A percentile compares a stretch with the other conserved stretches of the same genome.
Evolutionary conservation across 495 filamentous ascomycete species (phyloP).

Genomic region (Tuber umbilicatum): DNA sequence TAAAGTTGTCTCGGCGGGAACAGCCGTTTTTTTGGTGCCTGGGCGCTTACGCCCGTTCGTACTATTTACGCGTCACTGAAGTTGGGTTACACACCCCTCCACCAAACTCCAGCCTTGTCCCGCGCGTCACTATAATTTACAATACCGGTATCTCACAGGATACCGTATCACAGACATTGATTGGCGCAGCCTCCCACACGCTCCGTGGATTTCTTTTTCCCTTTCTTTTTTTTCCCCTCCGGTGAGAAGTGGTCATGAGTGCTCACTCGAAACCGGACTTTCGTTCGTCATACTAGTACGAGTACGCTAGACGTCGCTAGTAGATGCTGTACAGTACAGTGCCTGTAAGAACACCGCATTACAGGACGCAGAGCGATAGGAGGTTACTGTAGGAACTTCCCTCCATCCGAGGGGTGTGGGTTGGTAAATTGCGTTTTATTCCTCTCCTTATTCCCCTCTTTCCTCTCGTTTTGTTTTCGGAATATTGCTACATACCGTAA

Average conservation of each 20-base stretch:
- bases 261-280: not conserved
- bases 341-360: not conserved
- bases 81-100: not conserved
- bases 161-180: not conserved
- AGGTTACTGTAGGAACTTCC: not conserved
- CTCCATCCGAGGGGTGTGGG: not conserved
- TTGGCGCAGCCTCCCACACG: not conserved
- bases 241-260: not conserved
- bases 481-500: not conserved
- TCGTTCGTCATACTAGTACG: not conserved
- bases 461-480: not conserved
- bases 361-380: not conserved
- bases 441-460: not conserved
- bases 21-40: not conserved
- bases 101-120: not conserved
- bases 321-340: not conserved
- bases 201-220: not conserved
- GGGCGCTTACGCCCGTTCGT: not conserved
- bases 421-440: not conserved
- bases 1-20: slow-evolving; percentile 2
- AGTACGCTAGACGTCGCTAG: no score
- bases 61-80: not conserved
- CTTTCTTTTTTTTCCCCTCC: not conserved
- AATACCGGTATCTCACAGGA: not conserved
- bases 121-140: not conserved